Evolutionary conservation across 768 basidiomycete genomes (phyloP), one percentile per base, ranked within the genome.

Genomic region (Boletus subcaerulescens): DNA sequence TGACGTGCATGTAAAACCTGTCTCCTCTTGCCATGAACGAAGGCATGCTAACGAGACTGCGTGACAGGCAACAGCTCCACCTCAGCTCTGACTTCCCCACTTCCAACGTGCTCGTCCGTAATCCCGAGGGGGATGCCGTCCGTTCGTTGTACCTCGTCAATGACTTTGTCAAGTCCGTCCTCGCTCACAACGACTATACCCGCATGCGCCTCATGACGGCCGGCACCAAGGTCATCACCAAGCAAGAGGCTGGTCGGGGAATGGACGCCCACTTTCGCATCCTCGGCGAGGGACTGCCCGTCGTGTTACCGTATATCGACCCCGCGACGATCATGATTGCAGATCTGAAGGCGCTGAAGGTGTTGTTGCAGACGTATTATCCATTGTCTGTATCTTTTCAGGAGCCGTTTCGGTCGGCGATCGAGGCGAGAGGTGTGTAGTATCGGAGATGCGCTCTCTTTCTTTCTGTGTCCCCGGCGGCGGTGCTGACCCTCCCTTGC

Each of bases 181-280:
- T 98, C 53, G 65, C 76, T 49, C 75, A 86, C 66, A 99, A 98
- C 67, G 86, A 92, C 66, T 95, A 87, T 68, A 80, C 82, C 29
- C 85, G 87, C 26, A 79, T 98, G 52, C 85, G 97, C 2, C 83
- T 99, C 49, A 86, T 94, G 63, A 85, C 90, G 14, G 89, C 91
- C n/a, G 97, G 97, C 18, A 93, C 94, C 39, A 96, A 97, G 70
- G 85, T 93, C 13, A 89, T 98, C 71, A 82, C 85, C 7, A 90
- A 92, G 65, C 95, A 98, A 69, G 95, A 96, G 56, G 83, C 82
- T 3, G 83, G 80, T 2, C 81, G 81, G 42, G 84, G 79, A 4
- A 67, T 67, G 38, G 81, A 84, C 22, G 72, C 84, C 20, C 73
- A 71, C n/a, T 93, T 89, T 70, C 81, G 91, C 18, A 77, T 96